A percentile compares a stretch with the other conserved stretches of the same genome.
phyloP scores from a whole-genome alignment of 768 basidiomycete species.

The Serendipita sp. region DNA sequence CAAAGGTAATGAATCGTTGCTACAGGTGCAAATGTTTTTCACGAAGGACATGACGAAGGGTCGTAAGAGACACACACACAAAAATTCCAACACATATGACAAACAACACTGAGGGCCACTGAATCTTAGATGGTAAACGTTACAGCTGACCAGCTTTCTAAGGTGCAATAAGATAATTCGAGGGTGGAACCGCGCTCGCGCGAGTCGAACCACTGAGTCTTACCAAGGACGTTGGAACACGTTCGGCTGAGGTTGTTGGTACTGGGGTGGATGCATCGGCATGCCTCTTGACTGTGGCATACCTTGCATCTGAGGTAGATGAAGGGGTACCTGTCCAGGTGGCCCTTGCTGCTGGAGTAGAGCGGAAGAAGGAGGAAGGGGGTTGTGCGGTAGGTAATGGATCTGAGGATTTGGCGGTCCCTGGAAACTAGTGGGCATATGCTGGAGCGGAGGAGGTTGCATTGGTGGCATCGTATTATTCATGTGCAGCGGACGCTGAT shows the following conservation, averaged over 20 bases:
- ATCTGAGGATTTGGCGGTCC: conserved; percentile 23
- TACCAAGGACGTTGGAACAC: neutral
- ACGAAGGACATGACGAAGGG: neutral
- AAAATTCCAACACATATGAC: neutral
- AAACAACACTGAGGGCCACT: neutral
- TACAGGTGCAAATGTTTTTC: neutral
- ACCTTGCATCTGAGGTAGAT: conserved; percentile 9
- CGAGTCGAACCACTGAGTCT: neutral
- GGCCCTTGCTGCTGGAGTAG: neutral
- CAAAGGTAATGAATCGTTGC: neutral
- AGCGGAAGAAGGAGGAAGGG: conserved; percentile 33
- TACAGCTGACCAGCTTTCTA: too few species aligned
- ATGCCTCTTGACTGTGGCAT: conserved; percentile 34
- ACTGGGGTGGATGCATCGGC: conserved; percentile 20
- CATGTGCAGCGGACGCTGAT: neutral
- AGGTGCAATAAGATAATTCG: neutral
- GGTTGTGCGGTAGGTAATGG: conserved; percentile 50
- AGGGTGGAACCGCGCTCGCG: neutral
- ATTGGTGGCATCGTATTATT: conserved; percentile 19
- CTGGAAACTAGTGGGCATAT: conserved; percentile 6
- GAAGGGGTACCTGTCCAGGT: neutral
- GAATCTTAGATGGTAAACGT: neutral
- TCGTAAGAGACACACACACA: neutral
- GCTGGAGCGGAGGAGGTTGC: conserved; percentile 28
- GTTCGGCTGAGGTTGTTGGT: neutral